phyloP scores from a whole-genome alignment of 345 rosid genomes.

The Viola odorata region DNA sequence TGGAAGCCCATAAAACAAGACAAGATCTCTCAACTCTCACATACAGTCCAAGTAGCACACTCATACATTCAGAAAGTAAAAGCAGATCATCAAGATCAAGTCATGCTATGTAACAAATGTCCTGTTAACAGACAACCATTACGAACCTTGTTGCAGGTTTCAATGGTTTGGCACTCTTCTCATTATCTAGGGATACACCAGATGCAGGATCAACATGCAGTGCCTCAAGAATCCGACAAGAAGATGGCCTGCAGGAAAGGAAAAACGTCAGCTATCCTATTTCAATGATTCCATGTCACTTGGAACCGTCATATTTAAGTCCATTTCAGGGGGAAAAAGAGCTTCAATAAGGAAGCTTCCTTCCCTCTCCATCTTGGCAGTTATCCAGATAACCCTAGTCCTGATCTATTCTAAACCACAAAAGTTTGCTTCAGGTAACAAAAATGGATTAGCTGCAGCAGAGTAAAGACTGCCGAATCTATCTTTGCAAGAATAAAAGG shows the following conservation, averaged over 20 bases:
- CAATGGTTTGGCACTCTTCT: slow-evolving; percentile 41
- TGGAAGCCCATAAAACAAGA: not conserved
- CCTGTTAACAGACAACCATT: not conserved
- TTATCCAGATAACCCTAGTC: slow-evolving; percentile 48
- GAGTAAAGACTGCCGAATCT: slow-evolving; percentile 70
- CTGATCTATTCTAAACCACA: slow-evolving; percentile 44
- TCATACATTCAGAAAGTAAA: not conserved
- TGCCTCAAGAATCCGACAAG: slow-evolving; percentile 88
- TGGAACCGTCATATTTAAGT: slow-evolving; percentile 15
- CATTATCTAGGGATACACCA: slow-evolving; percentile 78
- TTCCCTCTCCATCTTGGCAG: slow-evolving; percentile 48
- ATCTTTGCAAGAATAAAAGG: slow-evolving; percentile 97
- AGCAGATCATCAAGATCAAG: slow-evolving; percentile 5
- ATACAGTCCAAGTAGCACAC: not conserved
- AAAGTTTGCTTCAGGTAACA: slow-evolving; percentile 55
- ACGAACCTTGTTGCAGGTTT: slow-evolving; percentile 61
- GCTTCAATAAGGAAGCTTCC: slow-evolving; percentile 56
- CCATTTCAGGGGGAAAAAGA: slow-evolving; percentile 29
- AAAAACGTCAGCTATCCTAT: slow-evolving; percentile 39
- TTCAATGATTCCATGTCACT: slow-evolving; percentile 17
- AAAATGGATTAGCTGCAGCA: slow-evolving; percentile 66
- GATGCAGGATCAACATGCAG: slow-evolving; percentile 97
- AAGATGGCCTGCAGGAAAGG: slow-evolving; percentile 73
- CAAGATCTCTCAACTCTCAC: not conserved
- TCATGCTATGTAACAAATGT: too few relatives aligned